Percentiles rank a stretch among this genome's conserved stretches.
These are phyloP conservation scores for Periglandula ipomoeae DNA, from an alignment of 2,329 filamentous ascomycete species.

Conservation along the genomic window DNA sequence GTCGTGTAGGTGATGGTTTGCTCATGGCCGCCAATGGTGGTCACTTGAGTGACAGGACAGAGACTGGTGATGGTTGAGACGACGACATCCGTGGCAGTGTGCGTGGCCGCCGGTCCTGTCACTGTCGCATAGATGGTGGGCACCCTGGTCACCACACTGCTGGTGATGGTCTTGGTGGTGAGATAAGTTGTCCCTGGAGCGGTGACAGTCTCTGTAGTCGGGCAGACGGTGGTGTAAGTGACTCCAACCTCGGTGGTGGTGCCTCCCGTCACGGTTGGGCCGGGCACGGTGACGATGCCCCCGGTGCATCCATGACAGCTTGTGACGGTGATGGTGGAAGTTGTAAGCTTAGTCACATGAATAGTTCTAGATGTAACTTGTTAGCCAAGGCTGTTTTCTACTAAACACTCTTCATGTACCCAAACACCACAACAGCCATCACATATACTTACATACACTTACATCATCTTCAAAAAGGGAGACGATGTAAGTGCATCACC, in stretches of 20 bases:
- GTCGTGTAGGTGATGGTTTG: slow-evolving; percentile 14
- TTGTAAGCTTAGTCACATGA: slow-evolving; percentile 31
- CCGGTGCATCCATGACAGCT: slow-evolving; percentile 28
- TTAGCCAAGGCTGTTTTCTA: slow-evolving; percentile 8
- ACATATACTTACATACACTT: no score
- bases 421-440: neutral
- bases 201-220: slow-evolving; percentile 26
- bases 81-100: slow-evolving; percentile 20
- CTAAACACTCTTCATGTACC: no score
- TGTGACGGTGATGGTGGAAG: slow-evolving; percentile 34
- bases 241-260: slow-evolving; percentile 25
- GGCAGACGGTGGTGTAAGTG: slow-evolving; percentile 30
- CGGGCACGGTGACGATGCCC: slow-evolving; percentile 27
- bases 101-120: slow-evolving; percentile 20
- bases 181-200: slow-evolving; percentile 22
- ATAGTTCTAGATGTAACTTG: slow-evolving; percentile 24
- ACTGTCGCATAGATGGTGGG: slow-evolving; percentile 21
- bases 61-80: slow-evolving; percentile 33
- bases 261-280: slow-evolving; percentile 20
- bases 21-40: slow-evolving; percentile 9
- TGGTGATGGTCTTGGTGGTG: slow-evolving; percentile 17
- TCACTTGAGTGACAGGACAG: slow-evolving; percentile 27
- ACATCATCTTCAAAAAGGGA: no score
- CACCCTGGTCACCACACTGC: slow-evolving; percentile 19
- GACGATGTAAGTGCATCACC: neutral